Evolutionary conservation across 345 rosid genomes (phyloP).

Genomic region (Heritiera littoralis): DNA sequence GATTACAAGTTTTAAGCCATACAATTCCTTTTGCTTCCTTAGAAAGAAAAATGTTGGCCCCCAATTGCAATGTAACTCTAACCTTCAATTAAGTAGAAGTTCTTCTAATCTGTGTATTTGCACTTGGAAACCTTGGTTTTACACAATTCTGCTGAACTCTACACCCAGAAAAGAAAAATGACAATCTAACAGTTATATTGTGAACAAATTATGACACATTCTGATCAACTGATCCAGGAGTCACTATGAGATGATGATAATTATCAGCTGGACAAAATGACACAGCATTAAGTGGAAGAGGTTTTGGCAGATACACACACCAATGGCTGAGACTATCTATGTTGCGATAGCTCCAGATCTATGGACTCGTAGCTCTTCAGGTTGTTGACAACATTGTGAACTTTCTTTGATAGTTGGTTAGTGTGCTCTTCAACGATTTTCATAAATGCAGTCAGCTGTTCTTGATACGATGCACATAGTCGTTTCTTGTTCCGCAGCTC

Average conservation of each 20-base stretch:
- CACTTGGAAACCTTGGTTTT: conserved; percentile 11
- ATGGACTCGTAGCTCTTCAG: conserved; percentile 55
- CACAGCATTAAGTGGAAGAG: background rate
- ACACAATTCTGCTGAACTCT: background rate
- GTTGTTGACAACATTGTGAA: conserved; percentile 52
- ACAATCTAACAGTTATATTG: background rate
- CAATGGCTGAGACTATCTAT: conserved; percentile 31
- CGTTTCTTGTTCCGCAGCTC: conserved; percentile 73
- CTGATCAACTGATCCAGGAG: background rate
- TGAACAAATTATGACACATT: background rate
- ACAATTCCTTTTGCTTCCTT: too few relatives aligned
- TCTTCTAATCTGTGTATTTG: background rate
- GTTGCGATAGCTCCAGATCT: conserved; percentile 43
- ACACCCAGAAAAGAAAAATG: background rate
- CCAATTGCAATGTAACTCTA: background rate
- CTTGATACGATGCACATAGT: conserved; percentile 61
- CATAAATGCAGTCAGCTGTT: conserved; percentile 57
- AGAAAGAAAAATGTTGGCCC: background rate
- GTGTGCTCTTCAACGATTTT: conserved; percentile 61
- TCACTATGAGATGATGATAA: background rate
- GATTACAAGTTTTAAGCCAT: too few relatives aligned
- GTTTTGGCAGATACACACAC: background rate
- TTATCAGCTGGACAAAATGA: background rate
- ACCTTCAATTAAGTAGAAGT: background rate
- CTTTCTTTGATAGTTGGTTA: conserved; percentile 49